Conservation (phyloP, 352 stramenopile species). For the Thalassiosira livingstoniorum region DNA sequence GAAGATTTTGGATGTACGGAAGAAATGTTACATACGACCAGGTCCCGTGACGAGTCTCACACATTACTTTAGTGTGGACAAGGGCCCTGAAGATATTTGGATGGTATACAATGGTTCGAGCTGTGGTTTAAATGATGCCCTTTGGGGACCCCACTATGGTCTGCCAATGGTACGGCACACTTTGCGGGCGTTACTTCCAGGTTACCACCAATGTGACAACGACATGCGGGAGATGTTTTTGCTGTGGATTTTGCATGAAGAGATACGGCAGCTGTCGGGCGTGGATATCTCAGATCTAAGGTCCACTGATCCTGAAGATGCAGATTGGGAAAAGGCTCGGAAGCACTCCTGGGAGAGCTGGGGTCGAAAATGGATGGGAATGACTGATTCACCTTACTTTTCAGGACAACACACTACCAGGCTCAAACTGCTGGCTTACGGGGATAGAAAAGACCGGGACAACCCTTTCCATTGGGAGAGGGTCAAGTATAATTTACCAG, state of each 20-base stretch:
- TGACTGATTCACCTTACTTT: constrained; percentile 51
- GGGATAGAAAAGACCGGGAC: constrained; percentile 4
- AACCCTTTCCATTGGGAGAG: constrained; percentile 52
- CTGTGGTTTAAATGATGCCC: constrained; percentile 37
- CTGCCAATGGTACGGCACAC: constrained; percentile 33
- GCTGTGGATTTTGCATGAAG: constrained; percentile 28
- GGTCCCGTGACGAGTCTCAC: constrained; percentile 2
- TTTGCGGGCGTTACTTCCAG: constrained; percentile 12
- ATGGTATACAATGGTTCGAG: constrained; percentile 59
- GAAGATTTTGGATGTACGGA: constrained; percentile 4
- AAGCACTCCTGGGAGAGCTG: constrained; percentile 34
- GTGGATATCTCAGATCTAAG: constrained; percentile 30
- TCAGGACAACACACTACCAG: constrained; percentile 15
- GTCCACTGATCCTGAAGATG: not conserved
- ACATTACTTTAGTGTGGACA: constrained; percentile 43
- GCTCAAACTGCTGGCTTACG: constrained; percentile 16
- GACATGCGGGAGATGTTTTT: constrained; percentile 59
- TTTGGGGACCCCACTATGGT: constrained; percentile 48
- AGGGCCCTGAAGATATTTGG: constrained; percentile 38
- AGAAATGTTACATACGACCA: constrained; percentile 3
- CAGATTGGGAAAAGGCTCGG: constrained; percentile 12
- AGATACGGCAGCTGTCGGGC: constrained; percentile 21
- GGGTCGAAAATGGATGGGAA: constrained; percentile 52
- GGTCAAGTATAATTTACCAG: constrained; percentile 53
- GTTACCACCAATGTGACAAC: constrained; percentile 34